phyloP scores from a whole-genome alignment of 2,329 filamentous ascomycete genomes.

The Exophiala xenobiotica region DNA sequence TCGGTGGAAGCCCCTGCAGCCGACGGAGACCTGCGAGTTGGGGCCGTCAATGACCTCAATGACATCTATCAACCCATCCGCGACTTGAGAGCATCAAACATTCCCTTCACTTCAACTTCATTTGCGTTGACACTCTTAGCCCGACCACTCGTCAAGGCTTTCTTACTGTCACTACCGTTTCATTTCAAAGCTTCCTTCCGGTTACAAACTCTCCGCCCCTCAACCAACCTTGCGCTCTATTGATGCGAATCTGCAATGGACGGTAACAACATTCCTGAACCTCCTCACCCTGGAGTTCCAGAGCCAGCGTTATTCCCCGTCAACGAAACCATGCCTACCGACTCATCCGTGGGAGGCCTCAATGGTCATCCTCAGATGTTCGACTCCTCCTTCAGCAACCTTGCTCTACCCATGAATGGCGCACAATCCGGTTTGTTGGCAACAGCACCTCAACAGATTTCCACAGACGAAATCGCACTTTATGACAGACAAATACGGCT shows the following conservation, averaged over 20 bases:
- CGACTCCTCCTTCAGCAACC: conserved; percentile 11
- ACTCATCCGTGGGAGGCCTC: conserved; percentile 4
- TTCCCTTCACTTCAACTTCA: background rate
- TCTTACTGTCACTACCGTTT: background rate
- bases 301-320: background rate
- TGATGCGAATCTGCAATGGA: conserved; percentile 10
- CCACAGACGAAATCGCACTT: conserved; percentile 87
- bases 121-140: no score
- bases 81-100: background rate
- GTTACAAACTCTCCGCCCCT: background rate
- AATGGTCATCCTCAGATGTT: conserved; percentile 13
- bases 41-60: no score
- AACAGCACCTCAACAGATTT: conserved; percentile 21
- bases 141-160: no score
- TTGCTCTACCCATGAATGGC: conserved; percentile 16
- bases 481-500: conserved; percentile 97
- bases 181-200: background rate
- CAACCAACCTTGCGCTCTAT: background rate
- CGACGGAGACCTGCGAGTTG: no score
- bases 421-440: conserved; percentile 16
- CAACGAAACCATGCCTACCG: conserved; percentile 10
- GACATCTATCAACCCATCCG: background rate
- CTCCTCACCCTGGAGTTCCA: conserved; percentile 1
- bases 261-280: conserved; percentile 11
- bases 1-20: conserved; percentile 1